phyloP scores from a whole-genome alignment of 129 eudicot species.

The Glebionis coronaria region DNA sequence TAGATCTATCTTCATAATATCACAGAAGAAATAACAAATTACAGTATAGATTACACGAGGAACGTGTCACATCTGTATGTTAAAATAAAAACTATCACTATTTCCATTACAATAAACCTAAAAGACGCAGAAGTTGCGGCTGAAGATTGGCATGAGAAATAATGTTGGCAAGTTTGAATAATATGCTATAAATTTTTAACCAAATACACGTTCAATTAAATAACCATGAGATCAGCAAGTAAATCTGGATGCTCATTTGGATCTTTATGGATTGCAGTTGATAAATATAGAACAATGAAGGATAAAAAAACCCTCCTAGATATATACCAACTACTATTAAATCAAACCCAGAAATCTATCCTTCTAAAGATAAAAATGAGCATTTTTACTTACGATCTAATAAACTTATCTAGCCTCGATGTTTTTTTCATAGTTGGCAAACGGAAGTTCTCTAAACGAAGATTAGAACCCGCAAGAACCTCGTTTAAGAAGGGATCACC shows the following conservation, averaged over 20 bases:
- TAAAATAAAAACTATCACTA: too few species aligned
- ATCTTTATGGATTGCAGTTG: conserved; percentile 25
- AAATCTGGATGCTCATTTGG: conserved; percentile 43
- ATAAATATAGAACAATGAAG: conserved; percentile 22
- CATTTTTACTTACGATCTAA: conserved; percentile 57
- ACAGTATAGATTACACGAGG: too few species aligned
- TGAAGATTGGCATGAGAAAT: background rate
- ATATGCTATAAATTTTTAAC: conserved; percentile 15
- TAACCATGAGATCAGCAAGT: conserved; percentile 25
- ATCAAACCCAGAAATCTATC: conserved; percentile 27
- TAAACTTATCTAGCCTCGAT: conserved; percentile 73
- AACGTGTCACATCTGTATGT: too few species aligned
- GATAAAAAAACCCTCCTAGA: conserved; percentile 21
- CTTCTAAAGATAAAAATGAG: conserved; percentile 39
- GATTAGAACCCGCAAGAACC: conserved; percentile 41
- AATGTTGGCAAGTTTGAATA: conserved; percentile 1
- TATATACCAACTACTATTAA: conserved; percentile 23
- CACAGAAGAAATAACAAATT: too few species aligned
- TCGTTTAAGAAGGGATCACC: conserved; percentile 64
- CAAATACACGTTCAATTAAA: conserved; percentile 21
- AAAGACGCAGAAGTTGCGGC: background rate
- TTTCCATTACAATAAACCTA: too few species aligned
- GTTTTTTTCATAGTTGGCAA: conserved; percentile 52
- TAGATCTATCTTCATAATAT: too few species aligned
- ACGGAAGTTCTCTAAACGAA: conserved; percentile 53